Conservation (phyloP, 2,329 filamentous ascomycete species). For the Lasiodiplodia theobromae region DNA sequence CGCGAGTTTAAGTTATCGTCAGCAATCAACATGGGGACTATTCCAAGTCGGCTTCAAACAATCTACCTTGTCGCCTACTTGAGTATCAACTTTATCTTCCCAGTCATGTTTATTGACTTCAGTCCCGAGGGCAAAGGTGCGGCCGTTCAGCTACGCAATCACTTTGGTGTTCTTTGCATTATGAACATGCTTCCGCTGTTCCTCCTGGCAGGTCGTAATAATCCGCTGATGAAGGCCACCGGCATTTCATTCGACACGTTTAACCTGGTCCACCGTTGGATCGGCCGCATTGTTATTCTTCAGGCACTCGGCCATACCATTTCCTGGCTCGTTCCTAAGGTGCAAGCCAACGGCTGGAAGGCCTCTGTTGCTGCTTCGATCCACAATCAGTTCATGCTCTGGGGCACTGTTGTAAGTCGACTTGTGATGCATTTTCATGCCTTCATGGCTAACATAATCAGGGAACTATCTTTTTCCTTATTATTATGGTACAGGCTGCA, state of each 20-base stretch:
- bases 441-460: conserved; percentile 38
- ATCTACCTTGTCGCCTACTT: conserved; percentile 57
- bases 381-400: conserved; percentile 58
- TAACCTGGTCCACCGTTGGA: conserved; percentile 82
- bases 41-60: conserved; percentile 57
- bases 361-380: conserved; percentile 51
- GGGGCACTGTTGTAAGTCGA: conserved; percentile 67
- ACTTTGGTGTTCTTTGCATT: conserved; percentile 72
- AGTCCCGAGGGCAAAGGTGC: conserved; percentile 70
- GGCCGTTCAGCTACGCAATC: conserved; percentile 68
- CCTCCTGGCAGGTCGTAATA: conserved; percentile 77
- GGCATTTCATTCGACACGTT: conserved; percentile 83
- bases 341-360: conserved; percentile 56
- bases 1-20: conserved; percentile 59
- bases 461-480: conserved; percentile 66
- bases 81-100: conserved; percentile 56
- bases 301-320: conserved; percentile 72
- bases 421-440: background rate
- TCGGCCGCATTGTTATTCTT: conserved; percentile 77
- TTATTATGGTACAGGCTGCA: conserved; percentile 71
- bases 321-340: conserved; percentile 61
- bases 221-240: conserved; percentile 74
- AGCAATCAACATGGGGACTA: conserved; percentile 57
- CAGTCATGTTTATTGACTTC: conserved; percentile 64
- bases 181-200: conserved; percentile 83